Conservation (phyloP, 202 grass and related monocot genomes). For the Zoysia matrella region DNA sequence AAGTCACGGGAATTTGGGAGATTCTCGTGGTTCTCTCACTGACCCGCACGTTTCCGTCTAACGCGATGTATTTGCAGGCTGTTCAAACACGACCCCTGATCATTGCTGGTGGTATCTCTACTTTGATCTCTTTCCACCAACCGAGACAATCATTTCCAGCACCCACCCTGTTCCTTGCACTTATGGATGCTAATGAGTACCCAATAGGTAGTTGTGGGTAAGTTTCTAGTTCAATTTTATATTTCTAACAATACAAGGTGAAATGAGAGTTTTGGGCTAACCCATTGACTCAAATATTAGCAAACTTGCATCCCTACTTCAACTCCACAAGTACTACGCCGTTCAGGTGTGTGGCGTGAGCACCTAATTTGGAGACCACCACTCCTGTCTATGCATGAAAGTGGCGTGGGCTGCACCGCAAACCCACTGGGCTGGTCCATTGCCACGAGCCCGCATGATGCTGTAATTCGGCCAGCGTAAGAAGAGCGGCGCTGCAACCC, state of each 20-base stretch:
- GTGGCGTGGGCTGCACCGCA: too few species aligned
- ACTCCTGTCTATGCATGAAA: neutral
- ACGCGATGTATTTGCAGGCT: neutral
- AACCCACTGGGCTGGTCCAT: too few species aligned
- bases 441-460: too few species aligned
- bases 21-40: neutral
- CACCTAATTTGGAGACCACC: constrained; percentile 32
- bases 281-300: too few species aligned
- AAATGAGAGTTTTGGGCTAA: too few species aligned
- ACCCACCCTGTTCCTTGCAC: constrained; percentile 27
- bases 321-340: neutral
- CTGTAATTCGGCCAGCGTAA: too few species aligned
- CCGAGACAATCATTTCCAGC: constrained; percentile 22
- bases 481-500: too few species aligned
- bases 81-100: constrained; percentile 20
- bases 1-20: neutral
- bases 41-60: neutral
- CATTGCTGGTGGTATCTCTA: neutral
- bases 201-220: too few species aligned
- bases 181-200: too few species aligned
- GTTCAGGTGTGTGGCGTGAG: constrained; percentile 31
- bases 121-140: neutral
- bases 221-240: too few species aligned
- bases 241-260: too few species aligned
- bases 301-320: too few species aligned